Percentiles rank a stretch among this genome's conserved stretches.
Evolutionary conservation across 768 basidiomycete species (phyloP).

Genomic region (Mycena galericulata): DNA sequence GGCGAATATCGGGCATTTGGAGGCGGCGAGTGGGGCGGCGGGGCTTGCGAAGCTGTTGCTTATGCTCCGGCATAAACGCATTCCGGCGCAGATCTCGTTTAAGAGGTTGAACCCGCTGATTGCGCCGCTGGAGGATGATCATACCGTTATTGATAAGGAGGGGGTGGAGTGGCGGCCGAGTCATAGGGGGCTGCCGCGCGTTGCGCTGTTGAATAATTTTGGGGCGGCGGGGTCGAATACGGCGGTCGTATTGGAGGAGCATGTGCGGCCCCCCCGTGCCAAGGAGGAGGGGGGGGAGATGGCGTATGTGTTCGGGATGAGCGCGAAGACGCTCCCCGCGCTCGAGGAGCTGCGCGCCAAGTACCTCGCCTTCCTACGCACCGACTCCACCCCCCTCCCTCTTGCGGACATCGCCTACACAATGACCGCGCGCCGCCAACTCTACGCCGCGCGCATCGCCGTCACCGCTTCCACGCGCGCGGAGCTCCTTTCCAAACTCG

Average conservation of each 20-base stretch:
- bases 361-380: slow-evolving; percentile 63
- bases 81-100: slow-evolving; percentile 73
- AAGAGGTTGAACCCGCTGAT: slow-evolving; percentile 68
- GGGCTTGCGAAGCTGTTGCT: slow-evolving; percentile 78
- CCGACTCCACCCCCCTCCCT: slow-evolving; percentile 36
- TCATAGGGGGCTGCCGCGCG: slow-evolving; percentile 49
- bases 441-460: slow-evolving; percentile 65
- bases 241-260: slow-evolving; percentile 71
- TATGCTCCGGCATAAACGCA: slow-evolving; percentile 68
- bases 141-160: slow-evolving; percentile 59
- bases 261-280: slow-evolving; percentile 32
- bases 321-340: slow-evolving; percentile 65
- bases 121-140: slow-evolving; percentile 57
- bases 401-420: slow-evolving; percentile 74
- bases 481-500: slow-evolving; percentile 62
- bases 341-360: slow-evolving; percentile 60
- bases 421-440: slow-evolving; percentile 71
- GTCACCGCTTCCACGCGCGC: slow-evolving; percentile 55
- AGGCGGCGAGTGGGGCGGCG: slow-evolving; percentile 80
- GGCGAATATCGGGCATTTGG: slow-evolving; percentile 80
- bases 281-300: no score
- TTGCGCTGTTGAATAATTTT: slow-evolving; percentile 79
- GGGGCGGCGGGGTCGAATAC: slow-evolving; percentile 82
- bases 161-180: slow-evolving; percentile 57
- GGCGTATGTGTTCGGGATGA: slow-evolving; percentile 67